Base-by-base conservation (phyloP, 2,329 filamentous ascomycete genomes). In the Stromatinia cepivora region DNA sequence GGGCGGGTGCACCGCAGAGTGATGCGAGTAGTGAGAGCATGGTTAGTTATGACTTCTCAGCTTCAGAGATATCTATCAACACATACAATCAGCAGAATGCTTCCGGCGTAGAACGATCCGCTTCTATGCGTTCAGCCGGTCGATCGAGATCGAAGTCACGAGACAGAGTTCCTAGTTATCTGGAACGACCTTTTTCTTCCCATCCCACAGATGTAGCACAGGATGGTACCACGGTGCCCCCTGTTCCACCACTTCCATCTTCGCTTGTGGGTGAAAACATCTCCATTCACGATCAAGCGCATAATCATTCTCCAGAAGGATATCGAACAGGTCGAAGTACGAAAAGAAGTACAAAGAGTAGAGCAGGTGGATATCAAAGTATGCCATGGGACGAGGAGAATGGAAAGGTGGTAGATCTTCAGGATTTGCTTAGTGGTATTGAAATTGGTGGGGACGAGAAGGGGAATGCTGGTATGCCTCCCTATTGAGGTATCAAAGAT, bases 51-150 rank as follows among this genome's bases (percentile, higher is more conserved):
- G 89, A 92, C 69, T 84, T 87, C 73, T 86, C 86, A 57, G 83
- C 86, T n/a, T 91, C 88, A 9, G 90, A 92, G 75, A 80, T 87
- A 28, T 90, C 87, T 52, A 89, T 87, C 77, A 87, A 86, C 64
- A 50, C 67, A 25, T 57, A 63, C 58, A 69, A 62, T 11, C 73
- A 75, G 53, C 72, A 72, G 36, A 25, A 70, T 36, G 53, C 72
- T 20, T 46, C 59, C 9, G 70, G 62, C 10, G 28, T 73, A 66
- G 75, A 77, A 70, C 71, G 75, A 28, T 75, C 73, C 5, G 72
- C 57, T 8, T 78, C 76, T 36, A 70, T 75, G 39, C 75, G 72
- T 25, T 75, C 73, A 46, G 69, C 73, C 6, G 74, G 75, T 20
- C 70, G 73, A 67, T 61, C 74, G 45, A 70, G 76, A 69, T 77